Evolutionary conservation across 306 rosid genomes (phyloP).

Genomic region (Aeschynomene evenia): DNA sequence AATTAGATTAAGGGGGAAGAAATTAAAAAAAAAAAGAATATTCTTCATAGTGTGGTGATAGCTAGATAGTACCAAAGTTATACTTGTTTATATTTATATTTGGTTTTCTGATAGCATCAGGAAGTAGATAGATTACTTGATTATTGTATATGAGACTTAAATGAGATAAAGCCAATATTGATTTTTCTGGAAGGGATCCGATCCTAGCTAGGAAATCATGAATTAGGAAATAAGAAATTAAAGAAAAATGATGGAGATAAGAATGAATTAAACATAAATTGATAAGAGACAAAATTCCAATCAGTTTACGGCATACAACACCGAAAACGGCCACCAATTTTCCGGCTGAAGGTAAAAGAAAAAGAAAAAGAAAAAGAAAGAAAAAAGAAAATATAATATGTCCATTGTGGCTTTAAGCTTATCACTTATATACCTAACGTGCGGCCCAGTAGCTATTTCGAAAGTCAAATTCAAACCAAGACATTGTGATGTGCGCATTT

Average conservation of each 20-base stretch:
- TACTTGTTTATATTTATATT: no score
- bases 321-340: background rate
- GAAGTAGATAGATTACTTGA: background rate
- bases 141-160: background rate
- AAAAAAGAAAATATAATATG: background rate
- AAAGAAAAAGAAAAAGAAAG: no score
- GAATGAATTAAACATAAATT: background rate
- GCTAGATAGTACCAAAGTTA: no score
- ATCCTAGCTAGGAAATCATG: background rate
- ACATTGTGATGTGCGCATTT: background rate
- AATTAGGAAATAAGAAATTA: no score
- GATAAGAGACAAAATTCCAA: background rate
- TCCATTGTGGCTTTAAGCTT: background rate
- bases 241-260: background rate
- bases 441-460: background rate
- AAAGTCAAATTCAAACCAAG: slow-evolving; percentile 10
- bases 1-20: no score
- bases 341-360: background rate
- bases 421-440: background rate
- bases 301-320: background rate
- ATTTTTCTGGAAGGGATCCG: background rate
- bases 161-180: background rate
- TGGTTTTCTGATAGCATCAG: background rate
- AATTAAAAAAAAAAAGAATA: no score
- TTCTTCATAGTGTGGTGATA: no score